Percentiles rank a stretch among this genome's conserved stretches.
These are phyloP conservation scores for Mariannaea sp. DNA, from an alignment of 2,329 filamentous ascomycete genomes.

Conservation along the genomic window DNA sequence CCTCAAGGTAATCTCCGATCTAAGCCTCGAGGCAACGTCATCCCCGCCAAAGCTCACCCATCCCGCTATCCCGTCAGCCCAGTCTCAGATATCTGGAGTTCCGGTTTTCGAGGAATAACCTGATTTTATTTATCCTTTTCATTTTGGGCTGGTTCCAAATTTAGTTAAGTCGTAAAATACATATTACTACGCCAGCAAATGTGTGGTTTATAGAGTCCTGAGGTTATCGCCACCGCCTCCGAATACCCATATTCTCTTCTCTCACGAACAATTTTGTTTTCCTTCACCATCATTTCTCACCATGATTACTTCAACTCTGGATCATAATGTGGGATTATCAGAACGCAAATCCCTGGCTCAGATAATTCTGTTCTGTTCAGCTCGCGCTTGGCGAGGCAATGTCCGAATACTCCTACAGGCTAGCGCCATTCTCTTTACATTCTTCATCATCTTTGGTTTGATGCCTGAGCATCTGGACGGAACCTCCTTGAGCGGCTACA, in stretches of 20 bases:
- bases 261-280: neutral
- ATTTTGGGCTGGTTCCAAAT: neutral
- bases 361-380: constrained; percentile 48
- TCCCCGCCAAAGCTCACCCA: neutral
- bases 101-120: neutral
- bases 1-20: neutral
- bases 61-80: neutral
- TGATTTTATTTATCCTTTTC: neutral
- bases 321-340: constrained; percentile 26
- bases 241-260: neutral
- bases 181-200: neutral
- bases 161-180: neutral
- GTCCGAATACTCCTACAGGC: constrained; percentile 40
- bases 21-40: constrained; percentile 2
- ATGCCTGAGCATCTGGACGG: constrained; percentile 32
- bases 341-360: constrained; percentile 31
- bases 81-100: neutral
- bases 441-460: constrained; percentile 38
- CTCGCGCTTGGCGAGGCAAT: constrained; percentile 47
- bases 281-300: neutral
- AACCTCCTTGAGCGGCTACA: constrained; percentile 32
- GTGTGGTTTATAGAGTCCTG: neutral
- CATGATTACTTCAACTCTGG: constrained; percentile 33
- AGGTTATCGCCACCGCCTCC: neutral
- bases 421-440: constrained; percentile 32